Base-by-base conservation (phyloP, 345 rosid species). In the Euphorbia pulcherrima region DNA sequence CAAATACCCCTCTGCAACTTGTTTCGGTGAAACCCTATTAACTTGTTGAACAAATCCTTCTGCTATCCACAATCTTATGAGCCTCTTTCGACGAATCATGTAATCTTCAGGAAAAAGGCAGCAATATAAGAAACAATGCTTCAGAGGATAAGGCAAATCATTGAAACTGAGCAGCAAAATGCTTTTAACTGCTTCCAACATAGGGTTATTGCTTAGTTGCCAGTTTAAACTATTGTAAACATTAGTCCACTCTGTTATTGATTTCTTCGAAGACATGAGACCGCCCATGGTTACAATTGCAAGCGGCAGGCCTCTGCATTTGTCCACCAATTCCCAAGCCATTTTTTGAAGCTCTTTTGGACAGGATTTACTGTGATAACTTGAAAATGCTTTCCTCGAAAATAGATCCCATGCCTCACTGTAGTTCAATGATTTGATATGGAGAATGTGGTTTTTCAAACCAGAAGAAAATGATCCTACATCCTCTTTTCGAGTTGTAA, bases 131-230 rank as follows among this genome's bases (percentile, higher is more conserved):
- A 67, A 67, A 27, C 70, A 67, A 39, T 41, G 21, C 70, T 41
- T 67, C 5, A 67, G 41, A 6, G 61, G 70, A 21, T 44, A 59
- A 41, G 64, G 52, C 57, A 81, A 21, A 56, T 81, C 85, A 29
- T 64, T 74, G 75, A 73, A 81, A 68, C 82, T 76, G 27, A 73
- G 72, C 56, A 74, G 41, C 77, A 81, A 59, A 30, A 78, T 73
- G 40, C 76, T 76, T 54, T 70, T 47, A 37, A 78, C 71, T 51
- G 48, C 66, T 52, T 67, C 70, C 28, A 81, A 73, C 62, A 65
- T 72, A 30, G 23, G 66, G 64, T 70, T 74, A 30, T 72, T 76
- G 65, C 53, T 71, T 44, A 73, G 21, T 44, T 78, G 76, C 77
- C 78, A 78, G 8, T 64, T 78, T 68, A 81, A 62, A 51, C 67